Percentiles rank a stretch among this genome's conserved stretches.
These are phyloP conservation scores for Boletus tylopilopsis DNA, from an alignment of 768 basidiomycete species.

Conservation along the genomic window DNA sequence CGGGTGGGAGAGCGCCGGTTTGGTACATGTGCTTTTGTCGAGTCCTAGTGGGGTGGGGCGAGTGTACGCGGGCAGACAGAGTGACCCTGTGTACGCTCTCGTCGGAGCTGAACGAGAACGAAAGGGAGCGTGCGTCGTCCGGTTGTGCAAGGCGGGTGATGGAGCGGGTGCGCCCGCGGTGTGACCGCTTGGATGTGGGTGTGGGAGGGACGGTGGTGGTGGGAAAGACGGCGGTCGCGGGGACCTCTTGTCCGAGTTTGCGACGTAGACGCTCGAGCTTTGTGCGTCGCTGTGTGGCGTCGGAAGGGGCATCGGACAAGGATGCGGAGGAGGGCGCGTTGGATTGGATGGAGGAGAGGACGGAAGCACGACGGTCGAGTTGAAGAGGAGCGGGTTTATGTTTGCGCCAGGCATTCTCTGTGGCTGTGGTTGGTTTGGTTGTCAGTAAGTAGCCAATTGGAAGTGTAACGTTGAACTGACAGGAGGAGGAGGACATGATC, in stretches of 20 bases:
- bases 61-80: constrained; percentile 13
- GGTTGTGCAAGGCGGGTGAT: background rate
- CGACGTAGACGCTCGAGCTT: constrained; percentile 65
- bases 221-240: constrained; percentile 58
- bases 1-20: constrained; percentile 23
- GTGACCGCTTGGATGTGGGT: background rate
- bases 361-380: constrained; percentile 20
- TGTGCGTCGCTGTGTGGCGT: constrained; percentile 40
- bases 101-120: constrained; percentile 27
- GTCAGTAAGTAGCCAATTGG: too few relatives aligned
- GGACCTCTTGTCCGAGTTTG: constrained; percentile 61
- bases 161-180: constrained; percentile 4
- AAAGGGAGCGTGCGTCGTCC: constrained; percentile 21
- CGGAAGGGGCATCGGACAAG: constrained; percentile 32
- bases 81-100: constrained; percentile 24
- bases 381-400: constrained; percentile 30
- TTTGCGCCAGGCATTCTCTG: constrained; percentile 18
- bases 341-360: constrained; percentile 20
- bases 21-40: constrained; percentile 12
- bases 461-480: too few relatives aligned
- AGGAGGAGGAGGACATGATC: constrained; percentile 38
- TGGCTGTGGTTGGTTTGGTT: background rate
- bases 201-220: constrained; percentile 8
- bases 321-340: constrained; percentile 13
- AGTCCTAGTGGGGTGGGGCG: constrained; percentile 11